Conservation (phyloP, 441 rosid genomes). For the Syzygium syzygioides region DNA sequence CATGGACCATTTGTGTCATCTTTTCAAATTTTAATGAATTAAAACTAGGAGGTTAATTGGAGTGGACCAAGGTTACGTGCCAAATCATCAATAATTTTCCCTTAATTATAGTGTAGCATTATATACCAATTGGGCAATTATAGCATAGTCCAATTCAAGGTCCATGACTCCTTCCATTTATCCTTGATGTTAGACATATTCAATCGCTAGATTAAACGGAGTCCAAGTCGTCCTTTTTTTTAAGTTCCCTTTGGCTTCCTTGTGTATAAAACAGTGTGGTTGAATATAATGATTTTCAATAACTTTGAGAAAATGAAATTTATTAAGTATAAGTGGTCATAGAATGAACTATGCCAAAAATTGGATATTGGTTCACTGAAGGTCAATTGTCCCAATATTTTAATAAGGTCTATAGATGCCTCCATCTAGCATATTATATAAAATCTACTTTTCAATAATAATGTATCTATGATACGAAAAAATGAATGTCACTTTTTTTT, state of each 20-base stretch:
- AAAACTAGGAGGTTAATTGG: neutral
- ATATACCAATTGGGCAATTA: neutral
- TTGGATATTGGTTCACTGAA: neutral
- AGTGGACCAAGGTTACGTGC: neutral
- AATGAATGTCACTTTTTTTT: neutral
- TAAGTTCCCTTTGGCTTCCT: neutral
- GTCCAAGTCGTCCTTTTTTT: neutral
- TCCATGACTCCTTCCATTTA: neutral
- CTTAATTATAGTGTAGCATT: neutral
- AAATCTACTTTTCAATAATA: neutral
- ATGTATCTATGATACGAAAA: neutral
- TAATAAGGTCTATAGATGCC: neutral
- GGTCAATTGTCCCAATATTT: neutral
- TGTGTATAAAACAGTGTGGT: neutral
- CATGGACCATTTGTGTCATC: neutral
- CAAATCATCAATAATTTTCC: neutral
- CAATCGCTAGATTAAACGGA: neutral
- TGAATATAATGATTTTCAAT: neutral
- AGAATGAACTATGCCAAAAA: neutral
- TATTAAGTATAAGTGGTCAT: neutral
- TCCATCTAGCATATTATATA: neutral
- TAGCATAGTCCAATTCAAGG: neutral
- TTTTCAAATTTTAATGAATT: neutral
- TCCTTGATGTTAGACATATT: neutral
- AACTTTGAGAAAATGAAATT: neutral